Percentiles rank a stretch among this genome's conserved stretches.
Conservation (phyloP, 2,329 filamentous ascomycete genomes). For the Chaetothyriales sp. region DNA sequence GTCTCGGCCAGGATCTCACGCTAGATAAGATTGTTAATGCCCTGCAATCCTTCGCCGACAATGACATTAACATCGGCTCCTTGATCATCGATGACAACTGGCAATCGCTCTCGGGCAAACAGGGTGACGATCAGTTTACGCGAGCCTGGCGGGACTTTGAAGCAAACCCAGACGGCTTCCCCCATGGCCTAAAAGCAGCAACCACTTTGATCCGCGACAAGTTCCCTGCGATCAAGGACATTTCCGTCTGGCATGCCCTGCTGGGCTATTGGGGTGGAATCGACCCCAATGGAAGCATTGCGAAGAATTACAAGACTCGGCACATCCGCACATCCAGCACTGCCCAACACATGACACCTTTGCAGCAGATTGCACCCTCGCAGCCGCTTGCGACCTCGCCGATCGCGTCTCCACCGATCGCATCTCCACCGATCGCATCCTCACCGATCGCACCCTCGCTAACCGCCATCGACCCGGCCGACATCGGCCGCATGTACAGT, state of each 20-base stretch:
- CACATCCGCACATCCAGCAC: constrained; percentile 38
- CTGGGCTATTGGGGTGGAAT: constrained; percentile 85
- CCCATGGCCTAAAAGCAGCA: constrained; percentile 60
- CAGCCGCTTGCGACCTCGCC: constrained; percentile 26
- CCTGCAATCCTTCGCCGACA: constrained; percentile 54
- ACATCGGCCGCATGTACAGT: constrained; percentile 64
- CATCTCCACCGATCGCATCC: constrained; percentile 44
- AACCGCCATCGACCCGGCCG: constrained; percentile 62
- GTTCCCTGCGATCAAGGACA: constrained; percentile 61
- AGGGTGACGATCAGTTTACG: constrained; percentile 37
- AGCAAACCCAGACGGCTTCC: constrained; percentile 66
- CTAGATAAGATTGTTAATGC: constrained; percentile 67
- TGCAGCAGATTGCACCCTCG: constrained; percentile 1
- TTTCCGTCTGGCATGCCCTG: constrained; percentile 91
- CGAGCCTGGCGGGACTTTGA: constrained; percentile 69
- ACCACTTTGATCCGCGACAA: constrained; percentile 54
- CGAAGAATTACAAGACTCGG: constrained; percentile 62
- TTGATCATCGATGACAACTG: constrained; percentile 97
- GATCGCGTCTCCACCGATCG: constrained; percentile 48
- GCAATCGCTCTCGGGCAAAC: constrained; percentile 56
- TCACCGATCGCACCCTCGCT: constrained; percentile 44
- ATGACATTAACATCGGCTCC: constrained; percentile 65
- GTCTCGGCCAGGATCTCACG: constrained; percentile 67
- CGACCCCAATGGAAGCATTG: constrained; percentile 56
- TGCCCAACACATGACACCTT: constrained; percentile 27